phyloP scores from a whole-genome alignment of 2,329 filamentous ascomycete genomes.

The Penicillium capsulatum region DNA sequence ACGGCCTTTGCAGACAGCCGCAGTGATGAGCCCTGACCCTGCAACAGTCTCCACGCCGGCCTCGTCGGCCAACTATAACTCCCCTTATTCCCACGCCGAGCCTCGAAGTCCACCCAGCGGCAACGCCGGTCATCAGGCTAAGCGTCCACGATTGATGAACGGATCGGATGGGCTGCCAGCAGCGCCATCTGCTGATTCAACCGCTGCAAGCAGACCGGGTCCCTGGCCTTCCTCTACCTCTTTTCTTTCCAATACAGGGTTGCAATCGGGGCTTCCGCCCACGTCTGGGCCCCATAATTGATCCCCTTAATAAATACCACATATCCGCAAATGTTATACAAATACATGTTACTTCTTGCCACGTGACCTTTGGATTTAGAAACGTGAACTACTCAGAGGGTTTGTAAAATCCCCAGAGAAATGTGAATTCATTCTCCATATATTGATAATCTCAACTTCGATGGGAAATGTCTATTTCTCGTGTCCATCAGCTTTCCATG shows the following conservation, averaged over 20 bases:
- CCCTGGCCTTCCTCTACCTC: conserved; percentile 20
- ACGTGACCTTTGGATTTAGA: no score
- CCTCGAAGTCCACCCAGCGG: conserved; percentile 19
- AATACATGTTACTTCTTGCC: no score
- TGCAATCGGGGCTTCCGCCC: no score
- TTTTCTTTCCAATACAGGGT: conserved; percentile 24
- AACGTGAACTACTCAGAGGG: no score
- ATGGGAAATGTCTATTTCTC: no score
- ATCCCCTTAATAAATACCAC: no score
- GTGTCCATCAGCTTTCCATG: no score
- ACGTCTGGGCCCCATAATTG: no score
- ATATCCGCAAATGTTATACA: no score
- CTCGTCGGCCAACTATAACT: conserved; percentile 28
- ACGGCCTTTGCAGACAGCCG: conserved; percentile 19
- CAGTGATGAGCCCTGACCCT: conserved; percentile 27
- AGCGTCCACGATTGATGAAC: conserved; percentile 39
- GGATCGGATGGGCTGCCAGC: conserved; percentile 18
- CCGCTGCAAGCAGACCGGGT: conserved; percentile 4
- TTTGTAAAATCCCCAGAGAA: no score
- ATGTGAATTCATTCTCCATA: no score
- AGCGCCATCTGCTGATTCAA: conserved; percentile 10
- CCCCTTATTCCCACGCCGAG: conserved; percentile 29
- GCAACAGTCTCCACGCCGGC: conserved; percentile 25
- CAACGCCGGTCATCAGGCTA: conserved; percentile 25
- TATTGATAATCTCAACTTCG: no score